Base-by-base conservation (phyloP, 2,329 filamentous ascomycete species). In the Pyrenochaeta sp. region DNA sequence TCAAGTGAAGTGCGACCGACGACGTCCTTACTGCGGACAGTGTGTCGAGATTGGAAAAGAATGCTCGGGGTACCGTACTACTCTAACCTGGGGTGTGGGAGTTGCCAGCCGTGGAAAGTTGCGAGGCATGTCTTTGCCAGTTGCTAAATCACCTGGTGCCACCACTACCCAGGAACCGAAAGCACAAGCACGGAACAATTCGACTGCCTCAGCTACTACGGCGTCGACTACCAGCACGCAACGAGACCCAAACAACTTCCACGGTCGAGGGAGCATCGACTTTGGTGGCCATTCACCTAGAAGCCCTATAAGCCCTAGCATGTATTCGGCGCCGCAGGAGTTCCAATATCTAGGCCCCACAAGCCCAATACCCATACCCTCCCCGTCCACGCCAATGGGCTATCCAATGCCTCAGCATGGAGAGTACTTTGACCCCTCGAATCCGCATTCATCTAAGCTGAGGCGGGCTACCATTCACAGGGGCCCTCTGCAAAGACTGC, bases 101-200 rank as follows among this genome's bases (percentile, higher is more conserved):
- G 94, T 98, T 58, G 94, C 94, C 55, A 97, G 93, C 79, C 89
- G 94, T 72, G 94, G 94, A 74, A 98, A 98, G 83, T 88, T 98
- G 63, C 88, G 94, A 61, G 94, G 94, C 39, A 84, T 97, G 67
- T 93, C 93, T 55, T 82, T 96, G 56, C 88, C 88, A 9, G 80
- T 90, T 50, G 82, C 83, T 39, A 83, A 82, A 52, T 77, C 79
- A 52, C 72, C 73, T 22, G 64, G 70, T 30, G 64, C 63, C 36
- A 66, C 66, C 42, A 58, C 67, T 8, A 63, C 71, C 39, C 71
- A 70, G 51, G 72, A 74, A 30, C 60, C 72, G 4, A 74, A 72
- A 43, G 39, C 68, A 19, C 72, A 75, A 48, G 15, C 60, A 7
- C 57, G 64, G 9, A 58, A 59, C 30, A 72, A 63, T 19, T 68